Conservation (phyloP, 495 filamentous ascomycete species). For the Beverwykella pulmonaria region DNA sequence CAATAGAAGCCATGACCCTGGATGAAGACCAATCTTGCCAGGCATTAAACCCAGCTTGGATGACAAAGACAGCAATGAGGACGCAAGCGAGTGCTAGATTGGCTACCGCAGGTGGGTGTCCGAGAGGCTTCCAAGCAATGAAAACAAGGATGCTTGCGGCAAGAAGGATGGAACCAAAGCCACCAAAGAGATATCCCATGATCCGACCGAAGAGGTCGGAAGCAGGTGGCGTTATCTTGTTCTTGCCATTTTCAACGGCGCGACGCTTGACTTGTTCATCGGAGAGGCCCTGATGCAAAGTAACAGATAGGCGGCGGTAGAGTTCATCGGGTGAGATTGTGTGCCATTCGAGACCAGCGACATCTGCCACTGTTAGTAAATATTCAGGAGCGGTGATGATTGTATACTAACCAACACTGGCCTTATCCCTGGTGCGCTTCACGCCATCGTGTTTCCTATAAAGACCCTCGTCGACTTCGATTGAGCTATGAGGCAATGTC, state of each 20-base stretch:
- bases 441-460: conserved; percentile 15
- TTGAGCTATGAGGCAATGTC: conserved; percentile 8
- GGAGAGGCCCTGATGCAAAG: conserved; percentile 55
- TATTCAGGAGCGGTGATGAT: background rate
- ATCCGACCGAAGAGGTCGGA: conserved; percentile 60
- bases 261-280: conserved; percentile 51
- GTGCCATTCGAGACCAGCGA: conserved; percentile 57
- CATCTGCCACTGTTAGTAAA: conserved; percentile 33
- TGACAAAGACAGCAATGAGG: conserved; percentile 63
- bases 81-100: conserved; percentile 71
- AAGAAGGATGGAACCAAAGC: conserved; percentile 68
- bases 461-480: conserved; percentile 27
- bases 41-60: conserved; percentile 64
- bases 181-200: conserved; percentile 70
- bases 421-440: conserved; percentile 26
- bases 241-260: conserved; percentile 61
- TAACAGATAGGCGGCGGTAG: conserved; percentile 56
- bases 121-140: conserved; percentile 70
- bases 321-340: conserved; percentile 57
- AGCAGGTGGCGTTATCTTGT: conserved; percentile 61
- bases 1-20: conserved; percentile 45
- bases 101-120: conserved; percentile 62
- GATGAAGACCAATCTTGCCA: conserved; percentile 43
- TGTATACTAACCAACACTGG: conserved; percentile 17
- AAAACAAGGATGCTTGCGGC: conserved; percentile 66